Conservation (phyloP, 192 early-diverging fungal species). For the Gigaspora rosea region DNA sequence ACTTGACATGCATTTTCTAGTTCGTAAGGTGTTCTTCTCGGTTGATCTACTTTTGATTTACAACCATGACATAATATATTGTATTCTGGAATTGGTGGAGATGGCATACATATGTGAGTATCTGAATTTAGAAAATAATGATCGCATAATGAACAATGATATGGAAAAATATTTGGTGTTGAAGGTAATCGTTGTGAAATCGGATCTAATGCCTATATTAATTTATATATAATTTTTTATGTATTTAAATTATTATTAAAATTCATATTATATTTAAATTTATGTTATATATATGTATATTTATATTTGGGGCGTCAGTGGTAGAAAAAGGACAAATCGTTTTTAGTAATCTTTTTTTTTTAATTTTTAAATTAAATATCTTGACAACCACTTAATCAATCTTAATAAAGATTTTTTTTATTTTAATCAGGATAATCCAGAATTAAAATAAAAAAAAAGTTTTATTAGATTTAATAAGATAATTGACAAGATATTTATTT, state of each 20-base stretch:
- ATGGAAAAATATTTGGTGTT: background rate
- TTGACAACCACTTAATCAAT: no score
- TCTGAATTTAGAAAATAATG: background rate
- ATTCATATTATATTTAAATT: background rate
- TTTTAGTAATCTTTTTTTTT: background rate
- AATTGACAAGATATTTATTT: no score
- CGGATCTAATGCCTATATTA: constrained; percentile 1
- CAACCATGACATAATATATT: background rate
- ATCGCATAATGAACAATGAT: background rate
- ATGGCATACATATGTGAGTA: background rate
- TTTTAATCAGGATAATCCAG: no score
- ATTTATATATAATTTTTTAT: background rate
- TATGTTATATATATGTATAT: background rate
- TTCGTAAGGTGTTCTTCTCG: background rate
- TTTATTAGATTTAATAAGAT: no score
- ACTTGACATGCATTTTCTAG: background rate
- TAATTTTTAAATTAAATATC: background rate
- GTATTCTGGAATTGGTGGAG: background rate
- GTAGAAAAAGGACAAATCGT: background rate
- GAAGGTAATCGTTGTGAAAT: background rate
- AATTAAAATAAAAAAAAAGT: no score
- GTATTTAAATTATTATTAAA: background rate
- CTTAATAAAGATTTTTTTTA: no score
- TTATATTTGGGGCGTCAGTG: background rate
- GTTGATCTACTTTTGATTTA: background rate